Evolutionary conservation across 2,329 filamentous ascomycete species (phyloP).

Genomic region (Rhinocladiella similis): DNA sequence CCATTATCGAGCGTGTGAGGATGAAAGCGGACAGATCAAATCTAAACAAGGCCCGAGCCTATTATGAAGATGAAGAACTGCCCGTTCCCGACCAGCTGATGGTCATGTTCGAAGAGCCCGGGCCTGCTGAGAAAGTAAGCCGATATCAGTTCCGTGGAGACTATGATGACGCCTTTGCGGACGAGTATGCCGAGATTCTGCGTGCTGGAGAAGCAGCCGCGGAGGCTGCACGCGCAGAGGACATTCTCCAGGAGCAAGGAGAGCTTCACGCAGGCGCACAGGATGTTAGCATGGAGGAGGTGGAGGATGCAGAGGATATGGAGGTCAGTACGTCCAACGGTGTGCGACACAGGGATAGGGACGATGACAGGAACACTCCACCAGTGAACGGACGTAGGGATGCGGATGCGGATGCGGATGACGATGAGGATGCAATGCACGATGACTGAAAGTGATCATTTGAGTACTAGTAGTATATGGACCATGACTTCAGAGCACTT

Average conservation of each 20-base stretch:
- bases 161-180: conserved; percentile 46
- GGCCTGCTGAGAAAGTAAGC: conserved; percentile 26
- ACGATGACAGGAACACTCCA: conserved; percentile 15
- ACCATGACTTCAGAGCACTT: too few species aligned
- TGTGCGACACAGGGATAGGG: conserved; percentile 7
- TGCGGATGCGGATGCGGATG: conserved; percentile 14
- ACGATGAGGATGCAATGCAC: conserved; percentile 24
- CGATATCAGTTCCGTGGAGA: conserved; percentile 46
- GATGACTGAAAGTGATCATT: conserved; percentile 16
- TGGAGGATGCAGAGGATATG: conserved; percentile 22
- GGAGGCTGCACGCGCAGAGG: conserved; percentile 21
- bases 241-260: conserved; percentile 29
- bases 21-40: conserved; percentile 53
- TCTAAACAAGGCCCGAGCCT: conserved; percentile 37
- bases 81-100: conserved; percentile 52
- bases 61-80: conserved; percentile 39
- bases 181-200: conserved; percentile 25
- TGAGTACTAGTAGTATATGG: too few species aligned
- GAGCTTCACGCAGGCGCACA: conserved; percentile 20
- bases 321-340: conserved; percentile 14
- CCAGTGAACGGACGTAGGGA: conserved; percentile 4
- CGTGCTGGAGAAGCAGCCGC: conserved; percentile 24
- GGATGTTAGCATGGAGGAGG: conserved; percentile 25
- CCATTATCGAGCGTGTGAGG: conserved; percentile 44
- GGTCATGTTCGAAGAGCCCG: conserved; percentile 51